Evolutionary conservation across 805 yeast genomes (phyloP), one percentile per base, ranked within the genome.

Genomic region (Wickerhamomyces ciferrii): DNA sequence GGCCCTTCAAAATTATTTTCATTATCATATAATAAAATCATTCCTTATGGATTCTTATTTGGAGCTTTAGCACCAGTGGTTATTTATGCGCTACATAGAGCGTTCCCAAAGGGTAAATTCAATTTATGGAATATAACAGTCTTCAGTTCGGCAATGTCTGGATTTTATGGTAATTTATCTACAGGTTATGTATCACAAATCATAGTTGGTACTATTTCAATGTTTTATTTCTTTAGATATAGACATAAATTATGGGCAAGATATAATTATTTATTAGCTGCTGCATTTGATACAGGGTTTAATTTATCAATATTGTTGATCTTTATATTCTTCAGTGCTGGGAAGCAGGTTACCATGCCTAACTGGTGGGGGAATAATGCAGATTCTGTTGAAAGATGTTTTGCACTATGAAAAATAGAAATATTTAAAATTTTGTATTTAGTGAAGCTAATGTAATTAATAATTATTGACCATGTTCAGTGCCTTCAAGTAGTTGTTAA

Each of bases 311-410:
- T 78, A 1, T 65, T 80, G 40, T 56, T 81, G 6, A 54, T 60
- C 18, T 44, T 54, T 44, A 72, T 79, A 18, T 82, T 82, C 61
- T 76, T 78, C 56, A 63, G 74, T 2, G 66, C 69, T 10, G 63
- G 65, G 43, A 75, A 68, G 50, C 67, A 74, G 41, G 66, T 66
- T 4, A 63, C 61, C 9, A 53, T 56, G 7, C 45, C 79, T 11
- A 49, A 62, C 24, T 82, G 87, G 88, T 82, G 87, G 87, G 87
- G 87, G 1, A 79, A 78, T 42, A 59, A 48, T 15, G 71, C 4
- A 5, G 25, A 40, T 7, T 40, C 42, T 27, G 25, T 40, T 27
- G 42, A 40, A 17, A 25, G 42, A 25, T 40, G 42, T 40, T 40
- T 40, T 19, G 42, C 42, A n/a, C n/a, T n/a, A n/a, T n/a, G n/a